Evolutionary conservation across 495 filamentous ascomycete species (phyloP).

Genomic region (Lepidopterella palustris): DNA sequence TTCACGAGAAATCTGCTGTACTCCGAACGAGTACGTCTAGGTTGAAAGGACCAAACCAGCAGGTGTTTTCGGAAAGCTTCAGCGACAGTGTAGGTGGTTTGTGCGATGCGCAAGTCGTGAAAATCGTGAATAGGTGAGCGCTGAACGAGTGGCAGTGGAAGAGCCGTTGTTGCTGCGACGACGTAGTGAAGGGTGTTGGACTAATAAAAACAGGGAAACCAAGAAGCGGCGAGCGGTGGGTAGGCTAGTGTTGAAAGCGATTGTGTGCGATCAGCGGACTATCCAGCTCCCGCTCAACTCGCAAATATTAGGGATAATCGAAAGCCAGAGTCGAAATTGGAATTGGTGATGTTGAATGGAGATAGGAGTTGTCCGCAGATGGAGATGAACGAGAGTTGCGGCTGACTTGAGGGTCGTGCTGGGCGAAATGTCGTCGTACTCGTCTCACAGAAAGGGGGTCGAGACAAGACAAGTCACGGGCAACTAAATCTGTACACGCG

Average conservation of each 20-base stretch:
- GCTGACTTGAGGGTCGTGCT: neutral
- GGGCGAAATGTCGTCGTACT: neutral
- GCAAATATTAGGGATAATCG: neutral
- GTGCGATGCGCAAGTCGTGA: no score
- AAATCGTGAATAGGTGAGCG: neutral
- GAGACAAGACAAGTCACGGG: conserved; percentile 26
- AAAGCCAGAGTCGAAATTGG: neutral
- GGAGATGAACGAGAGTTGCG: conserved; percentile 3
- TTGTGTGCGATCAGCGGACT: conserved; percentile 24
- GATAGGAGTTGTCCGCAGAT: conserved; percentile 1
- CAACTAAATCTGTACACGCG: conserved; percentile 21
- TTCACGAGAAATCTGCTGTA: conserved; percentile 12
- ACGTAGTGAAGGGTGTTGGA: conserved; percentile 10
- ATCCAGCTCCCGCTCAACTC: conserved; percentile 16
- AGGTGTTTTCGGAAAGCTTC: neutral
- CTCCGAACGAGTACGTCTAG: conserved; percentile 20
- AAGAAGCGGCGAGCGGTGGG: conserved; percentile 5
- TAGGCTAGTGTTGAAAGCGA: conserved; percentile 15
- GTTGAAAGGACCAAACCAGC: conserved; percentile 23
- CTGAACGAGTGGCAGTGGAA: conserved; percentile 18
- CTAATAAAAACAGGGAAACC: conserved; percentile 9
- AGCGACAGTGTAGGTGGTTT: conserved; percentile 1
- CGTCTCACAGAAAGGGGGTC: conserved; percentile 26
- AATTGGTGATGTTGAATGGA: neutral
- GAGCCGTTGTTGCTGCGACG: conserved; percentile 17